These are phyloP conservation scores for Paspalum vaginatum DNA, from an alignment of 176 grass and related monocot species.

Conservation along the genomic window DNA sequence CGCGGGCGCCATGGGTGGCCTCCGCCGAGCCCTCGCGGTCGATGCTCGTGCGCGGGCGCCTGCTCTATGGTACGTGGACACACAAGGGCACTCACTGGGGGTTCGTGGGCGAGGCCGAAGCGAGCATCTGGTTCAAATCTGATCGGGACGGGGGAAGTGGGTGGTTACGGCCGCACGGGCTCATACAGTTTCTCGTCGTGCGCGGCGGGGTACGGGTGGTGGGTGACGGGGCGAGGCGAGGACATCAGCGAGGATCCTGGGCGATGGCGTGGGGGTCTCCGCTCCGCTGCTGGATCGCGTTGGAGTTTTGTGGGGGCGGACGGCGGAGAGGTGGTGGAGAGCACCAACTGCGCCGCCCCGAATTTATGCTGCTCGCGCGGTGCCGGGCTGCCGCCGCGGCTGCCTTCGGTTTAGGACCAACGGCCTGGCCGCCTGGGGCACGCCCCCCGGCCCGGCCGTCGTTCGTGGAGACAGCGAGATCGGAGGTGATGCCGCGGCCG, in stretches of 20 bases:
- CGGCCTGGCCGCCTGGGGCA: neutral
- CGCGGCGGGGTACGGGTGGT: too few species aligned
- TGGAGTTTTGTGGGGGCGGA: constrained; percentile 5
- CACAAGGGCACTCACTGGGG: too few species aligned
- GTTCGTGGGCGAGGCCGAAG: neutral
- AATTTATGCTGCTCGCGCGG: constrained; percentile 1
- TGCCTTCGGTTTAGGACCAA: too few species aligned
- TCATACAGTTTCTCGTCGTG: too few species aligned
- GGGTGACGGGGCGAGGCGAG: too few species aligned
- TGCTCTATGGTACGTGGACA: neutral
- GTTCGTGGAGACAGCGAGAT: neutral
- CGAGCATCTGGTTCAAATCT: neutral
- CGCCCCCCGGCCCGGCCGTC: neutral
- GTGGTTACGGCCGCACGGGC: too few species aligned
- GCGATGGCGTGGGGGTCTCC: constrained; percentile 22
- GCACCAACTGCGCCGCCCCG: neutral
- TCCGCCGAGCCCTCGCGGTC: neutral
- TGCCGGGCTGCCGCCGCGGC: neutral
- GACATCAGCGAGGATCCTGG: too few species aligned
- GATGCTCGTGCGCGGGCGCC: neutral
- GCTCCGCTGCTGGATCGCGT: neutral
- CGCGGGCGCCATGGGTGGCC: constrained; percentile 31
- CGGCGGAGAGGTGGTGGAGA: neutral
- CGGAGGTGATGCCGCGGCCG: neutral
- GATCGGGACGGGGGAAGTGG: too few species aligned